Base-by-base conservation (phyloP, 495 filamentous ascomycete species). In the Glonium stellatum region DNA sequence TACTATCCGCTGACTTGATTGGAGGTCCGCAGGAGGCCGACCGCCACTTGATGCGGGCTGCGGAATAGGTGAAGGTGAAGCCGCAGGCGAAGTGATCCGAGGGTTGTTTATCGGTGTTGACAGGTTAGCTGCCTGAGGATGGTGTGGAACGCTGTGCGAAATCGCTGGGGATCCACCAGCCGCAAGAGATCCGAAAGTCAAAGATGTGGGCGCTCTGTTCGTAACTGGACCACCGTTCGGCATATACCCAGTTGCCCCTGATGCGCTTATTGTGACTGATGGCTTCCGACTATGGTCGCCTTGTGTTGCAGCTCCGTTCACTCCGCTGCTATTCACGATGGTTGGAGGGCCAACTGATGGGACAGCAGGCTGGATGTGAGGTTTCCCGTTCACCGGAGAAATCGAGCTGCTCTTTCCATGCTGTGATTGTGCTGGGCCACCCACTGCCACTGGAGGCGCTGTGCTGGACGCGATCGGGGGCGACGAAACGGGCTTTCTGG, bases 1-100 rank as follows among this genome's bases (percentile, higher is more conserved):
- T 64, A 82, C 89, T 56, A 88, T 67, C 21, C 78, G 77, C 64
- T 84, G 82, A 59, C 78, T 52, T 11, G 42, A 79, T 62, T 85
- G 82, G 64, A 87, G 79, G 48, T 80, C 81, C 11, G 88, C 87
- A 31, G 87, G 87, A 46, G 89, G 89, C 72, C 87, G 81, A 66
- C 90, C 90, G 67, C 90, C 90, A 72, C 90, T 95, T 39, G 37
- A 46, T 13, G 39, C 54, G 6, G 46, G 87, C 86, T 89, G 87
- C 19, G 91, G 91, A 55, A 97, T 97, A 5, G 92, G 92, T 21
- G 87, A 89, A 2, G 92, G 92, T 13, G 92, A 96, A 69, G 87
- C 85, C 34, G 71, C 76, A 66, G 78, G 76, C 41, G 86, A 84
- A 57, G 87, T 83, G 21, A 88, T 81, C 63, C 72, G 72, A 54